Evolutionary conservation across 257 asterid species (phyloP).

Genomic region (Echites panduratus): DNA sequence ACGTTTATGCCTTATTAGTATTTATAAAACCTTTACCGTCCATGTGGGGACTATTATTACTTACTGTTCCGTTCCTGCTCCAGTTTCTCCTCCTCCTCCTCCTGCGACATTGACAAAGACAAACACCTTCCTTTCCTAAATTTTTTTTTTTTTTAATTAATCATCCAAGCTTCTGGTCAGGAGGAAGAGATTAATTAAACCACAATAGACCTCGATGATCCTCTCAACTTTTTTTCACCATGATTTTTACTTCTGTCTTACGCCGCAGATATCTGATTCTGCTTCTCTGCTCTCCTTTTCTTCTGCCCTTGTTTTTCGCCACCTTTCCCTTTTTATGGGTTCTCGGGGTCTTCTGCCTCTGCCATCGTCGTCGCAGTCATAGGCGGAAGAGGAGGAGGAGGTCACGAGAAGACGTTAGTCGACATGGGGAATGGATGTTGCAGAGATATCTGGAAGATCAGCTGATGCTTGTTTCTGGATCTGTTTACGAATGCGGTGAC

Average conservation of each 20-base stretch:
- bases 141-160: no score
- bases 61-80: no score
- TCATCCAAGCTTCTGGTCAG: no score
- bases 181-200: no score
- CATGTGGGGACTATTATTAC: no score
- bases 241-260: slow-evolving; percentile 19
- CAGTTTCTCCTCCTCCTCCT: no score
- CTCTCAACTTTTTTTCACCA: not conserved
- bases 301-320: slow-evolving; percentile 18
- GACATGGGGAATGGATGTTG: slow-evolving; percentile 23
- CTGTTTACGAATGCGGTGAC: slow-evolving; percentile 19
- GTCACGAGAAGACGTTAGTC: slow-evolving; percentile 4
- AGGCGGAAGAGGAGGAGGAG: slow-evolving; percentile 5
- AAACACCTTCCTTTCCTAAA: no score
- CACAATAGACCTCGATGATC: no score
- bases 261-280: slow-evolving; percentile 16
- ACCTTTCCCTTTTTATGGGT: slow-evolving; percentile 16
- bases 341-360: slow-evolving; percentile 14
- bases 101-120: no score
- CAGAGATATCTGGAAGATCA: slow-evolving; percentile 37
- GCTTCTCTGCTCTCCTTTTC: slow-evolving; percentile 19
- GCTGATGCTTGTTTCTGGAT: slow-evolving; percentile 27
- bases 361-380: slow-evolving; percentile 9
- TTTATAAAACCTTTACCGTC: no score
- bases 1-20: no score